These are phyloP conservation scores for Groenewaldozyma auringiensis DNA, from an alignment of 1,139 yeast species.

Conservation along the genomic window DNA sequence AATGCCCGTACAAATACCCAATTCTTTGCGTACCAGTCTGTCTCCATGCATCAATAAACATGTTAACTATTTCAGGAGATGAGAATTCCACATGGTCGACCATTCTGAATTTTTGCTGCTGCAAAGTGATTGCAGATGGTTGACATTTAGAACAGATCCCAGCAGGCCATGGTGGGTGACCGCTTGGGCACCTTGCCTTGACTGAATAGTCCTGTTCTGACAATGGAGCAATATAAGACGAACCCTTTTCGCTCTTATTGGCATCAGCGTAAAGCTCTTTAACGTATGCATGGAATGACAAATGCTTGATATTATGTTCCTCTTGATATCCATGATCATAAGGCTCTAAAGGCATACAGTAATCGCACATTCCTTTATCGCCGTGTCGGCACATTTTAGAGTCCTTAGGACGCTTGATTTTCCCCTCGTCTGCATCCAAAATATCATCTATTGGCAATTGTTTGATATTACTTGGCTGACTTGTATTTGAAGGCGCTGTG, in stretches of 20 bases:
- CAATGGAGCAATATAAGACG: constrained; percentile 76
- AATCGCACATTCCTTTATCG: constrained; percentile 95
- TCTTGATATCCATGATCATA: constrained; percentile 77
- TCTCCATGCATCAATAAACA: constrained; percentile 90
- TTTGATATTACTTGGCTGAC: constrained; percentile 15
- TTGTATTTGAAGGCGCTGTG: too few species aligned
- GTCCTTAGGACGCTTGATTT: constrained; percentile 57
- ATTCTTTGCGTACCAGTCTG: constrained; percentile 77
- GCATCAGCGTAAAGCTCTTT: constrained; percentile 64
- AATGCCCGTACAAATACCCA: constrained; percentile 78
- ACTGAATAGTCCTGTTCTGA: constrained; percentile 65
- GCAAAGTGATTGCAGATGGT: constrained; percentile 89
- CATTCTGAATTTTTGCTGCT: constrained; percentile 86
- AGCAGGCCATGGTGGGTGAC: constrained; percentile 88
- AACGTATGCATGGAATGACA: constrained; percentile 77
- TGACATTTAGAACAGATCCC: constrained; percentile 98
- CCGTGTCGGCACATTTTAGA: constrained; percentile 70
- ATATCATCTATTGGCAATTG: constrained; percentile 54
- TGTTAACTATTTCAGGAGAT: constrained; percentile 61
- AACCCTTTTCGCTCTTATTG: constrained; percentile 53
- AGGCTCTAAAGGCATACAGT: constrained; percentile 92
- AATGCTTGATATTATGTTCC: constrained; percentile 75
- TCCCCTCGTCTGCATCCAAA: constrained; percentile 64
- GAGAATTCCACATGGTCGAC: constrained; percentile 95
- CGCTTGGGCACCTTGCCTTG: constrained; percentile 56